Evolutionary conservation across 257 asterid species (phyloP), one percentile per base, ranked within the genome.

Genomic region (Solanum chmielewskii): DNA sequence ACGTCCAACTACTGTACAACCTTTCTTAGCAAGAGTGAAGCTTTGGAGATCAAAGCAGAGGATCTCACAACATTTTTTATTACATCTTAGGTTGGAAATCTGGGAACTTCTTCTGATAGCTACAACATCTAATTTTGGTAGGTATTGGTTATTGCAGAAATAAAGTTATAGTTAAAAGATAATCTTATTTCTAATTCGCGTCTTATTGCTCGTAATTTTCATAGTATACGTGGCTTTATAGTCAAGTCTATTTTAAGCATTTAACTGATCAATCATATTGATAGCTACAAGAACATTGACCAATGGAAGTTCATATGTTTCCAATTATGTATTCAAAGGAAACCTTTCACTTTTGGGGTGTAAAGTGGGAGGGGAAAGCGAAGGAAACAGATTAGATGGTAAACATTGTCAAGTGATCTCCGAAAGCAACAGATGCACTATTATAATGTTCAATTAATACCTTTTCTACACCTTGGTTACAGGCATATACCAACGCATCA

Each of bases 381-480:
- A 47, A 11, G 16, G 44, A 18, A 47, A 80, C 44, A 80, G 29
- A 80, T 80, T 47, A 45, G 59, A 29, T 0, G 4, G 20, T 47
- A 13, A 47, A 27, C 66, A 27, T 16, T 16, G 18, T 25, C 2
- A 45, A 47, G 29, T 47, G 68, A 80, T 80, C 5, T 80, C 42
- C 20, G 0, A 29, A 52, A 41, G 70, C 20, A 13, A 21, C 23
- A 47, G 10, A 20, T 45, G 77, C 16, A 11, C 15, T n/a, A 60
- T 31, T 18, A 15, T 59, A 73, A 64, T 52, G 60, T 49, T 33
- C 18, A 37, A 42, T 82, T 16, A 47, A 90, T 96, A 97, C 99
- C 99, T 97, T 97, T 62, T 95, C 99, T 52, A 89, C 98, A 49
- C 99, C 99, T 93, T 96, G 99, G 91, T 95, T 95, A 89, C 99